Percentiles rank a stretch among this genome's conserved stretches.
Evolutionary conservation across 257 asterid genomes (phyloP).

Genomic region (Osmanthus fragrans): DNA sequence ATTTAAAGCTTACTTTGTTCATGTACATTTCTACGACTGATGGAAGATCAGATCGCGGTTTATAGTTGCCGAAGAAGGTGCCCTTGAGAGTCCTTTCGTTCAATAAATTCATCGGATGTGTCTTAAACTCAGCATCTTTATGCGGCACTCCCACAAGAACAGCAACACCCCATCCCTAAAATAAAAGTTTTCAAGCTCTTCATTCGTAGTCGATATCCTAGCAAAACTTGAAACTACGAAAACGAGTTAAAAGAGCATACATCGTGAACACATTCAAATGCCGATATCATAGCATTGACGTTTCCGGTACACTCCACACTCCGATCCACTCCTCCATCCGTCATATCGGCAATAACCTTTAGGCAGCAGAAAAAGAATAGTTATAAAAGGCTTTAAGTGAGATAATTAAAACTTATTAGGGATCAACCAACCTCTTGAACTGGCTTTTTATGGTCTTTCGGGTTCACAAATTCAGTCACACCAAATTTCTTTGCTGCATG

Average conservation of each 20-base stretch:
- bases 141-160: conserved; percentile 62
- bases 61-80: conserved; percentile 55
- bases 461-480: conserved; percentile 47
- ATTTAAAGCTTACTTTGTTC: conserved; percentile 31
- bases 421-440: conserved; percentile 40
- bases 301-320: conserved; percentile 52
- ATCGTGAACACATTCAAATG: conserved; percentile 55
- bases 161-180: conserved; percentile 63
- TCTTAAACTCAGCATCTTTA: conserved; percentile 46
- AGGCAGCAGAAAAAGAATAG: background rate
- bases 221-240: background rate
- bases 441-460: conserved; percentile 40
- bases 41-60: conserved; percentile 50
- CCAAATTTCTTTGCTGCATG: conserved; percentile 48
- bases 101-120: conserved; percentile 47
- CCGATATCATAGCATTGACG: conserved; percentile 42
- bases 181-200: background rate
- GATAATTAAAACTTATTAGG: background rate
- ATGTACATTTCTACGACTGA: conserved; percentile 50
- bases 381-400: background rate
- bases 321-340: conserved; percentile 47
- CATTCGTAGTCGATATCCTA: too few relatives aligned
- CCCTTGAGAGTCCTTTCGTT: conserved; percentile 53
- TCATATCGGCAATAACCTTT: conserved; percentile 45
- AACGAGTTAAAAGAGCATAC: conserved; percentile 24